A percentile compares a stretch with the other conserved stretches of the same genome.
These are phyloP conservation scores for Terana coerulea DNA, from an alignment of 768 basidiomycete species.

Conservation along the genomic window DNA sequence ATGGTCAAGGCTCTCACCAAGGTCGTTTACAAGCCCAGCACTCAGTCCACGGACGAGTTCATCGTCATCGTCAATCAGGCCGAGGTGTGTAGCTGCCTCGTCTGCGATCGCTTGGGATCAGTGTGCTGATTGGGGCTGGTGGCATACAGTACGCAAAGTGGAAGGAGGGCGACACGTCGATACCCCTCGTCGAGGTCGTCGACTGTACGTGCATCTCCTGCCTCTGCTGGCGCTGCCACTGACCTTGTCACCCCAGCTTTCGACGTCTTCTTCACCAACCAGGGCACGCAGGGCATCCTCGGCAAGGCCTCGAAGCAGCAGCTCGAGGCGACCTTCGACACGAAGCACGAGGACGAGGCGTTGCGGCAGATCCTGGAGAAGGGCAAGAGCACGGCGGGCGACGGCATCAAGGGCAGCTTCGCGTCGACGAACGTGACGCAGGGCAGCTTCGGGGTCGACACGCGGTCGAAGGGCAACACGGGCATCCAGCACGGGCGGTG, in stretches of 20 bases:
- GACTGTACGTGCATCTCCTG: slow-evolving; percentile 53
- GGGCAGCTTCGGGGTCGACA: slow-evolving; percentile 37
- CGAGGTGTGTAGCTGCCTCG: slow-evolving; percentile 43
- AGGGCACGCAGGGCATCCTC: slow-evolving; percentile 77
- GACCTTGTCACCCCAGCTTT: slow-evolving; percentile 49
- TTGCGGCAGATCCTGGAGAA: slow-evolving; percentile 55
- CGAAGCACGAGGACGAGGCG: slow-evolving; percentile 62
- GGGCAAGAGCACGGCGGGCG: slow-evolving; percentile 55
- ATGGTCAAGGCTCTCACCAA: slow-evolving; percentile 46
- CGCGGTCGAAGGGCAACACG: slow-evolving; percentile 33
- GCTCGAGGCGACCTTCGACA: slow-evolving; percentile 69
- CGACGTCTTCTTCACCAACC: slow-evolving; percentile 61
- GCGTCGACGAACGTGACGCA: slow-evolving; percentile 23
- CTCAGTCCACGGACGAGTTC: slow-evolving; percentile 70
- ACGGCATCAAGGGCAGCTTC: slow-evolving; percentile 33
- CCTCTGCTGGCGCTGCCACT: background rate
- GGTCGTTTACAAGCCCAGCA: slow-evolving; percentile 77
- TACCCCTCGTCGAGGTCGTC: slow-evolving; percentile 73
- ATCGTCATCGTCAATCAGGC: slow-evolving; percentile 61
- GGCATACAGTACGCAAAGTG: slow-evolving; percentile 64
- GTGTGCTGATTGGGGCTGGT: background rate
- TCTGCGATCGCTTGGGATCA: slow-evolving; percentile 3
- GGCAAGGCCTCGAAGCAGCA: slow-evolving; percentile 78
- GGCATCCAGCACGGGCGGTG: no score
- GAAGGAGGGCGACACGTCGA: slow-evolving; percentile 71